phyloP scores from a whole-genome alignment of 805 yeast species.

The Spathaspora arborariae region DNA sequence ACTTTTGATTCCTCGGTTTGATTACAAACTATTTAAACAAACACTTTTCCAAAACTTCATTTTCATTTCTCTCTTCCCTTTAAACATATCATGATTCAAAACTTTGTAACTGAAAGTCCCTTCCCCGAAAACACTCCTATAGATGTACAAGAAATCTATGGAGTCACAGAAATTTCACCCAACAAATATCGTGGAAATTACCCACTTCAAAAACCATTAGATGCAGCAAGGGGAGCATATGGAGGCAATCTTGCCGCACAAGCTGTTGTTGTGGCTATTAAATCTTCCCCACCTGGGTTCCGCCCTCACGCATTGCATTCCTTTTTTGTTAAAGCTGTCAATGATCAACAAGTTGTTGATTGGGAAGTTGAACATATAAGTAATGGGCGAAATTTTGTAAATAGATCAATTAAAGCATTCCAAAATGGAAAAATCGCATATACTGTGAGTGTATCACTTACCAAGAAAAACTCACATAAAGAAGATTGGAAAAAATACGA shows the following conservation, averaged over 20 bases:
- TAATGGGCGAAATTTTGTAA: constrained; percentile 34
- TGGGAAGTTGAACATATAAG: constrained; percentile 32
- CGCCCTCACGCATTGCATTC: constrained; percentile 42
- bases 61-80: neutral
- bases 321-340: constrained; percentile 37
- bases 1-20: neutral
- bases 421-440: constrained; percentile 30
- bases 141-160: constrained; percentile 12
- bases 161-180: constrained; percentile 14
- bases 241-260: constrained; percentile 36
- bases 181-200: constrained; percentile 12
- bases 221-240: constrained; percentile 23
- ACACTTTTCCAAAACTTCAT: neutral
- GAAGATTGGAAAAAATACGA: constrained; percentile 13
- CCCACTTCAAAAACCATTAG: constrained; percentile 22
- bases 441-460: constrained; percentile 32
- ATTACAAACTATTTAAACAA: no score
- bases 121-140: neutral
- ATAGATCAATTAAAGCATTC: constrained; percentile 25
- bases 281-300: constrained; percentile 23
- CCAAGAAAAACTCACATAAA: constrained; percentile 25
- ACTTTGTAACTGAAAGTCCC: neutral
- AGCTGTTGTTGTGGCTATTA: constrained; percentile 29
- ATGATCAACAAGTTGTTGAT: constrained; percentile 23
- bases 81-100: neutral